Conservation (phyloP, 2,329 filamentous ascomycete species). For the Periconia sp. region DNA sequence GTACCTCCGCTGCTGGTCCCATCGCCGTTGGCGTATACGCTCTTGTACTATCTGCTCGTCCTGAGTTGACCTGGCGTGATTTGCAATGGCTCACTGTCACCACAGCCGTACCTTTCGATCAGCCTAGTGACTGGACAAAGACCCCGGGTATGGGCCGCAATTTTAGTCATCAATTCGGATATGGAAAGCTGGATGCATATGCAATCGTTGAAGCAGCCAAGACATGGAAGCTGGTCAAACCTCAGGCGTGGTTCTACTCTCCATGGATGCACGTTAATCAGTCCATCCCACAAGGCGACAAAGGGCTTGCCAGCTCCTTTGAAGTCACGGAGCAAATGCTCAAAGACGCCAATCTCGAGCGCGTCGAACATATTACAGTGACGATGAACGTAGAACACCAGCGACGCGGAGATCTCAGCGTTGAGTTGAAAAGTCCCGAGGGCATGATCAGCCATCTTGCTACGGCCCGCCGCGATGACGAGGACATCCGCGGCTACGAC, state of each 20-base stretch:
- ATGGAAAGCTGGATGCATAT: constrained; percentile 91
- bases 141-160: constrained; percentile 74
- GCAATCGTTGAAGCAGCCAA: constrained; percentile 83
- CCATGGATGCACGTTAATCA: constrained; percentile 92
- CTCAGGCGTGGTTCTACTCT: constrained; percentile 91
- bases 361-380: constrained; percentile 91
- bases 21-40: constrained; percentile 91
- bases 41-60: constrained; percentile 79
- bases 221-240: constrained; percentile 84
- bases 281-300: constrained; percentile 78
- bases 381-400: constrained; percentile 95
- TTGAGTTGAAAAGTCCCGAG: constrained; percentile 83
- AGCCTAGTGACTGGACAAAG: constrained; percentile 77
- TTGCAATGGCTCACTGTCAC: constrained; percentile 88
- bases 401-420: constrained; percentile 86
- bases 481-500: constrained; percentile 68
- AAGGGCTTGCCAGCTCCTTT: constrained; percentile 78
- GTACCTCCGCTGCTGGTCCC: constrained; percentile 92
- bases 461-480: constrained; percentile 71
- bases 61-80: constrained; percentile 90
- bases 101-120: constrained; percentile 78
- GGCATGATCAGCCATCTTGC: constrained; percentile 84
- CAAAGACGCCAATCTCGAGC: constrained; percentile 77
- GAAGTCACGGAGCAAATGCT: constrained; percentile 82
- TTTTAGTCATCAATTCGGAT: constrained; percentile 93